Evolutionary conservation across 805 yeast genomes (phyloP), one percentile per base, ranked within the genome.

Genomic region (Candida taoyuanica): DNA sequence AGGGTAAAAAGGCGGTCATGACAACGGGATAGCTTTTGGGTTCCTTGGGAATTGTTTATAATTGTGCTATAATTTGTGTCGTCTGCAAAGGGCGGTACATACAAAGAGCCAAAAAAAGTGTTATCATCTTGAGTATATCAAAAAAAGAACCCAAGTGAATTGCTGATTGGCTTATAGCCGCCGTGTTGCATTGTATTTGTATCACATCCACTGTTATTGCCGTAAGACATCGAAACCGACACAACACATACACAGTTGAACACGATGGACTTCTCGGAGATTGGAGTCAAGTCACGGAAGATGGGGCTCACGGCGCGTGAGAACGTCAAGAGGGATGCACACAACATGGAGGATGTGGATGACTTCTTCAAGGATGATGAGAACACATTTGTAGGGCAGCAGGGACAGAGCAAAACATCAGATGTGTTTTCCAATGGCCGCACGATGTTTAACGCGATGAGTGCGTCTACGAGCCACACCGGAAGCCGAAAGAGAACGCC

Each of bases 281-380:
- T 68, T n/a, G 88, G 88, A 2, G 62, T 68, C 25, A 68, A 66
- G 50, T 75, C 87, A 29, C 68, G 89, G n/a, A 79, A 76, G 52
- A 79, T 85, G 0, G 87, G 87, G 6, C 59, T 78, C 14, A 60
- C 60, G 36, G 74, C 74, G 7, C 69, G 64, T 31, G 60, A 60
- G 17, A 64, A 68, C 42, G 60, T 81, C 23, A 63, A 63, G 30
- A 70, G 72, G 48, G 84, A 81, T 55, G 68, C 69, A 34, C 71
- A 76, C 49, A 75, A 81, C 19, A 72, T 81, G 74, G 89, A 82
- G 49, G 82, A 78, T 48, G 54, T 82, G 13, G 80, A 78, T 46
- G 87, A 80, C 39, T 82, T 81, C 56, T 82, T 81, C 37, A 68
- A 67, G 32, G 83, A 77, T 16, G 46, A 42, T 16, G 46, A 42